Base-by-base conservation (phyloP, 176 grass and related monocot genomes). In the Hordeum vulgare region DNA sequence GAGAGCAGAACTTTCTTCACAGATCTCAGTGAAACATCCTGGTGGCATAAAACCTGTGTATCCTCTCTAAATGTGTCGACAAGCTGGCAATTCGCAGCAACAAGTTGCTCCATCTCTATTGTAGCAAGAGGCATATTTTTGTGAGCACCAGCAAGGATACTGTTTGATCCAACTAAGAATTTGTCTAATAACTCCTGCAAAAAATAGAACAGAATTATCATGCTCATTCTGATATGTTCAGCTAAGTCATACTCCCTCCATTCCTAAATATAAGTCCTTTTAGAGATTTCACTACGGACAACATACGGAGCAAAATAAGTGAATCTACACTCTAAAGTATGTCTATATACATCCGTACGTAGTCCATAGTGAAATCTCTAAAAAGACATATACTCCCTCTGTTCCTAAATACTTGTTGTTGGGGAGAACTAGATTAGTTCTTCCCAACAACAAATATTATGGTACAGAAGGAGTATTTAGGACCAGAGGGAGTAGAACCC, bases 151-250 rank as follows among this genome's bases (percentile, higher is more conserved):
- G 80, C 24, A 83, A 90, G 41, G 21, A 80, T 42, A 80, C 76
- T 84, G 65, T 87, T 85, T 79, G 81, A 82, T 56, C 89, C 88
- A 70, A 95, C 74, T 54, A 98, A 79, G 65, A 90, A 88, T 44
- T 79, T 83, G 81, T 98, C 90, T 57, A 98, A 72, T 47, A 84
- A 88, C 40, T 91, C 90, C 95, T 98, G 85, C 56, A 90, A 89
- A 56, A 66, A 67, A 54, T 71, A 85, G 29, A 37, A 76, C 20
- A 77, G 29, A 84, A 20, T 67, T 77, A 82, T 45, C 37, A 70
- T n/a, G 6, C 21, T 58, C 42, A 83, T 71, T 61, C 23, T 34
- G 33, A 8, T 62, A 33, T 79, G 15, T 23, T 31, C 44, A 71
- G 44, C 40, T 85, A 29, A 80, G n/a, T n/a, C n/a, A n/a, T n/a